Base-by-base conservation (phyloP, 352 stramenopile genomes). In the Nothophytophthora sp. region DNA sequence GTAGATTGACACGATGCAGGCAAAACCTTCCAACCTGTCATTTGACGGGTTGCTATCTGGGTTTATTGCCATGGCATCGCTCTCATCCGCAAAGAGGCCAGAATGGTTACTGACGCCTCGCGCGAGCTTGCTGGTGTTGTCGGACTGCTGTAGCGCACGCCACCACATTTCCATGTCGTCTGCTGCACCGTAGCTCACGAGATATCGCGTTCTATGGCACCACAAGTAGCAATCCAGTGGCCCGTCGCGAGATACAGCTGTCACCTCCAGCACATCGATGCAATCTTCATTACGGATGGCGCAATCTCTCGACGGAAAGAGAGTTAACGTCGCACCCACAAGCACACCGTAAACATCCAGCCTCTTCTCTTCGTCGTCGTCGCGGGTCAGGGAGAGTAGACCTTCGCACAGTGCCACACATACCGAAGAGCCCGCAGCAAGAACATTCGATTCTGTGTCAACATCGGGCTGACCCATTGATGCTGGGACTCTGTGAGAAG, bases 1-100 rank as follows among this genome's bases (percentile, higher is more conserved):
- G 48, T 93, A 92, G 6, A 89, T 66, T 2, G 81, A 90, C 2
- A 93, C 37, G 13, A 93, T 71, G 28, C 81, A 91, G 1, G 73
- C 73, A 28, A 61, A 86, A 0, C 77, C 77, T 36, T 88, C 77
- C 2, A 83, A 37, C 25, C 42, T 40, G 24, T 44, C 27, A 13
- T 15, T 39, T 10, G 18, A 8, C 16, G n/a, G 15, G 23, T 35
- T 18, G 4, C 16, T 36, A 4, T 16, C 2, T 30, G 23, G 13
- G 18, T 8, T 50, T 13, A 18, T n/a, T 27, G 11, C 35, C 28
- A 18, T 3, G 5, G 7, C 15, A 39, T 35, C 28, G 23, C 22
- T 38, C 22, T 58, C 44, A 6, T 33, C 41, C 13, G 49, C 39
- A 1, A 18, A 2, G 4, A 33, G 5, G 11, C 23, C 38, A 37